Percentiles rank a stretch among this genome's conserved stretches.
These are phyloP conservation scores for Vanrija sp. DNA, from an alignment of 1,284 basidiomycete genomes.

Conservation along the genomic window DNA sequence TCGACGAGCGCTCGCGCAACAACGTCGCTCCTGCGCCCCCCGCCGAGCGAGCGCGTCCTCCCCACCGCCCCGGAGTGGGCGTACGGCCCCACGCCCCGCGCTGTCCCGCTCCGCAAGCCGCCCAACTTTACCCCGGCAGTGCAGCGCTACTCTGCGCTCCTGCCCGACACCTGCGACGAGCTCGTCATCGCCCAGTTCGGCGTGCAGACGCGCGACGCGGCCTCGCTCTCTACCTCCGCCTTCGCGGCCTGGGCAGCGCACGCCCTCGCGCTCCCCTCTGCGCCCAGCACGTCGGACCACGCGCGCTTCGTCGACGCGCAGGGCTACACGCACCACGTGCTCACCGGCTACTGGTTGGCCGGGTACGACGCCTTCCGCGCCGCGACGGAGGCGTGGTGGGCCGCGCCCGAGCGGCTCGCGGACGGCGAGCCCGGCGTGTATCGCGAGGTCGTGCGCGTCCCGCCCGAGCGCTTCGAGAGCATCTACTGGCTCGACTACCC, in stretches of 20 bases:
- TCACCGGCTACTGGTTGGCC: slow-evolving; percentile 7
- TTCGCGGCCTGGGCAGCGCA: background rate
- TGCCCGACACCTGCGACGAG: background rate
- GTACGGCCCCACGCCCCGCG: background rate
- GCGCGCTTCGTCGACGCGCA: slow-evolving; percentile 2
- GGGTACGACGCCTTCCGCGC: background rate
- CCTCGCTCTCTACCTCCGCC: background rate
- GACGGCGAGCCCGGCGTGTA: background rate
- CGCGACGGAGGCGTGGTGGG: slow-evolving; percentile 5
- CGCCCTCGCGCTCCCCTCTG: background rate
- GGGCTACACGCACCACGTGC: slow-evolving; percentile 8
- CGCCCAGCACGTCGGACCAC: slow-evolving; percentile 6
- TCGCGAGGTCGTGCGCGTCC: slow-evolving; percentile 8
- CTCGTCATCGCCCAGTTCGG: slow-evolving; percentile 2
- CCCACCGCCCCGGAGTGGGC: background rate
- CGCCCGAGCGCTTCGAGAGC: slow-evolving; percentile 4
- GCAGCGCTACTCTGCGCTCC: slow-evolving; percentile 6
- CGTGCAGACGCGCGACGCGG: background rate
- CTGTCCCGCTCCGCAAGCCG: slow-evolving; percentile 1
- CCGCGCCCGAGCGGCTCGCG: background rate
- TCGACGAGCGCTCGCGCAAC: too few relatives aligned
- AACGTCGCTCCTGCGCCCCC: too few relatives aligned
- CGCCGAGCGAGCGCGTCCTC: background rate
- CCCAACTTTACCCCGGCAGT: slow-evolving; percentile 1
- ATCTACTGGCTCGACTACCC: slow-evolving; percentile 16